A percentile compares a stretch with the other conserved stretches of the same genome.
phyloP scores from a whole-genome alignment of 768 basidiomycete genomes.

The Phaeotremella skinneri region DNA sequence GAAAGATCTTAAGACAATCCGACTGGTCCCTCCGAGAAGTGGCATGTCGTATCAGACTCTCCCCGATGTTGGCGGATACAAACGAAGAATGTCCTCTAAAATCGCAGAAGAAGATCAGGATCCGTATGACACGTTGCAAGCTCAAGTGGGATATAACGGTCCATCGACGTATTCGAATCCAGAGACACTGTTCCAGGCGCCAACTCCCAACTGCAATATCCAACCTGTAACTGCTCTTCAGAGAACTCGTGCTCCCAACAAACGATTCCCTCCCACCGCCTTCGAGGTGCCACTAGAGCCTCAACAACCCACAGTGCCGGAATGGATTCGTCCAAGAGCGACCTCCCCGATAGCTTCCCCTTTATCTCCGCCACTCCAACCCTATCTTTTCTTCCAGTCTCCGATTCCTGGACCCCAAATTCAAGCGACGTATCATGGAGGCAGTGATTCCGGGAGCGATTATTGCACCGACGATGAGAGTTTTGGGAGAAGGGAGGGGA shows the following conservation, averaged over 20 bases:
- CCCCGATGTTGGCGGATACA: not conserved
- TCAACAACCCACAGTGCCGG: conserved; percentile 19
- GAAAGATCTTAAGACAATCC: not conserved
- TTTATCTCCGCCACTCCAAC: conserved; percentile 34
- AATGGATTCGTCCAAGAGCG: conserved; percentile 35
- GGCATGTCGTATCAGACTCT: not conserved
- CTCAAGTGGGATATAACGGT: not conserved
- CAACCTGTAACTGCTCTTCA: not conserved
- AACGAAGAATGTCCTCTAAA: no score
- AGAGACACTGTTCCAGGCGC: not conserved
- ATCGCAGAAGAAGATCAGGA: not conserved
- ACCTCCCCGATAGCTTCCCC: conserved; percentile 28
- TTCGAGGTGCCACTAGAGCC: not conserved
- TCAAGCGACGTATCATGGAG: conserved; percentile 1
- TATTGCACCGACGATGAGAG: not conserved
- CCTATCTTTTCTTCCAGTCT: conserved; percentile 40
- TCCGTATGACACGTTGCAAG: not conserved
- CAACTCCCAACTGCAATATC: not conserved
- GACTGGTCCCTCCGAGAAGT: not conserved
- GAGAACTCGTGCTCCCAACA: conserved; percentile 25
- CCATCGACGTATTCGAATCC: not conserved
- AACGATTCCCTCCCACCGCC: conserved; percentile 5
- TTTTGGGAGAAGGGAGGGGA: not conserved
- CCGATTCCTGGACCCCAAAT: not conserved
- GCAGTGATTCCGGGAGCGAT: conserved; percentile 15